Evolutionary conservation across 805 yeast genomes (phyloP), one percentile per base, ranked within the genome.

Genomic region (Saturnispora dispora): DNA sequence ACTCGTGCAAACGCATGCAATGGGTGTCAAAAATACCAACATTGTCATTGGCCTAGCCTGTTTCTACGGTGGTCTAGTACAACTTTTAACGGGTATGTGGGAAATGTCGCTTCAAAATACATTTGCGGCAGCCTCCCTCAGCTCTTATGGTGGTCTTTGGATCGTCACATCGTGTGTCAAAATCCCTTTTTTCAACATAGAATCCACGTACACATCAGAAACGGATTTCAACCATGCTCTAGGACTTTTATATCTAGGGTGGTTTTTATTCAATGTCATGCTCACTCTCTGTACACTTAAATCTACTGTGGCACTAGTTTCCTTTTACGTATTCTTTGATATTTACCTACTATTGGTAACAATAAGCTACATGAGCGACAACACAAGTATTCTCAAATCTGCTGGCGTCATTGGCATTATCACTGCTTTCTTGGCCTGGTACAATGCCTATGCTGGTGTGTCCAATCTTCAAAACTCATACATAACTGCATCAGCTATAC

Each of bases 71-170:
- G 91, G 90, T 41, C 71, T 79, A 17, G 76, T 84, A 52, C 88
- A 83, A 66, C 68, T 82, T 51, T 68, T 83, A 53, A 86, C 88
- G 9, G 90, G 89, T 51, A 73, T 84, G 73, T 79, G 85, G 77
- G 87, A 85, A 65, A 74, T 83, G 67, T 80, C 82, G 20, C 72
- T 79, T 37, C 88, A 85, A 59, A 83, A 83, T 67, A 82, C 88
- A 23, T 84, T 82, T 69, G 88, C 87, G 66, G 86, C 83, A 57
- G 75, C 84, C 52, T 81, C 80, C 1, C 69, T 78, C 52, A 65
- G 75, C 6, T 76, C 81, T 4, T 78, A 73, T 58, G 91, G 86
- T 52, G 90, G 88, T 3, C 84, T 83, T 64, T 84, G 91, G 91
- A 77, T 82, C 70, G 71, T 82, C 23, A 83, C 79, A 71, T 89